Evolutionary conservation across 192 early-diverging fungal species (phyloP), one percentile per base, ranked within the genome.

Genomic region (Physocladia obscura): DNA sequence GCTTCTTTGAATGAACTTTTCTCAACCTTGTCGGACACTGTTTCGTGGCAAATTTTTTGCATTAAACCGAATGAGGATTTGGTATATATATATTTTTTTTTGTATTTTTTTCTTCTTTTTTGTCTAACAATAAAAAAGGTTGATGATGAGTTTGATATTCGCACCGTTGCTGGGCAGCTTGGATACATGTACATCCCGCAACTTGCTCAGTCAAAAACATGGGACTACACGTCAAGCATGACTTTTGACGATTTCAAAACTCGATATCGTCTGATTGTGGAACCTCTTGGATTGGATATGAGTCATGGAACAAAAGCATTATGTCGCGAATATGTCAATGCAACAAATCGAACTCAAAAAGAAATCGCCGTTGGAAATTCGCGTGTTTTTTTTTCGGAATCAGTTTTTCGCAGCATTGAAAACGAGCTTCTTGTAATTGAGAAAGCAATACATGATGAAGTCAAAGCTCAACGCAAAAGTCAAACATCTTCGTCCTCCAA

Each of bases 41-140:
- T 84, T 38, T 75, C 88, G 4, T 98, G 94, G 92, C 81, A 90
- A 35, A 82, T 97, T 5, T 79, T 91, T 60, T 95, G 95, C 79
- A 77, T 96, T 21, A 76, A 87, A 30, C 87, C 93, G 4, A 88
- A 91, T 59, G 85, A 87, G 67, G 77, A 76, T 67, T 51, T 73
- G 30, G 57, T 56, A 56, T 54, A 58, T 57, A 15, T 31, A 31
- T 27, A 0, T 4, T 15, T 36, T 60, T 21, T 29, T 15, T 35
- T 19, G 26, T 24, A n/a, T 4, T 67, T 51, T 29, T 2, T 63
- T 40, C 21, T 22, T 21, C 13, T 24, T 21, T 38, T 21, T 35
- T 13, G 40, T 26, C 74, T 0, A 54, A 47, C 29, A 48, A 24
- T 26, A 13, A 35, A 2, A 56, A 24, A 69, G 67, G 36, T 27